Base-by-base conservation (phyloP, 1,139 yeast species). In the Magnusiomyces sp. region DNA sequence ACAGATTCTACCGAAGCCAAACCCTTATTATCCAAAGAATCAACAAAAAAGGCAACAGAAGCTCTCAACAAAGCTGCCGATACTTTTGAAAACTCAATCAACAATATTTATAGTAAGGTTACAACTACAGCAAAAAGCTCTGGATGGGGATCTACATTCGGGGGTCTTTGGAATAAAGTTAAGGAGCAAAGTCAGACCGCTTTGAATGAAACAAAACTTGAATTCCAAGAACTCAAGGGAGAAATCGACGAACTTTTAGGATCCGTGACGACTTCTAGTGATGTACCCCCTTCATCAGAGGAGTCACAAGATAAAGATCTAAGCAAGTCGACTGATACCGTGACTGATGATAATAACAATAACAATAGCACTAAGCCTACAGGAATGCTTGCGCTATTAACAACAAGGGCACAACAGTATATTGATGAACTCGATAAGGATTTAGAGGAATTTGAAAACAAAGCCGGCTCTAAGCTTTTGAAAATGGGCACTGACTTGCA, bases 351-450 rank as follows among this genome's bases (percentile, higher is more conserved):
- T 16, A 13, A 13, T 6, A 14, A 6, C 40, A 10, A 10, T 5
- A n/a, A 29, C 31, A 13, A 14, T 19, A 49, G 49, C 23, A 46
- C 52, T 7, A 38, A 38, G 29, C 51, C 53, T 6, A 46, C 53
- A 17, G 58, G 61, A 33, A 65, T 68, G 68, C 56, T 73, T 19
- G 58, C 61, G 13, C 61, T 64, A 43, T 57, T 73, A 33, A 60
- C 71, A 31, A 59, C 61, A 29, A 76, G 74, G 55, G 85, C 90
- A 6, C 80, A 74, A 57, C 40, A 50, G 60, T 81, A 82, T 47
- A 71, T 85, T 53, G 90, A 84, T 59, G 72, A 74, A 5, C 71
- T 85, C 50, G 95, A 85, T 62, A 71, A 76, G 27, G 84, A 79
- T 55, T 70, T 86, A 47, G 95, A 83, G 58, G 71, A 71, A 50